Evolutionary conservation across 805 yeast species (phyloP), one percentile per base, ranked within the genome.

Genomic region (Ogataea pignaliae): DNA sequence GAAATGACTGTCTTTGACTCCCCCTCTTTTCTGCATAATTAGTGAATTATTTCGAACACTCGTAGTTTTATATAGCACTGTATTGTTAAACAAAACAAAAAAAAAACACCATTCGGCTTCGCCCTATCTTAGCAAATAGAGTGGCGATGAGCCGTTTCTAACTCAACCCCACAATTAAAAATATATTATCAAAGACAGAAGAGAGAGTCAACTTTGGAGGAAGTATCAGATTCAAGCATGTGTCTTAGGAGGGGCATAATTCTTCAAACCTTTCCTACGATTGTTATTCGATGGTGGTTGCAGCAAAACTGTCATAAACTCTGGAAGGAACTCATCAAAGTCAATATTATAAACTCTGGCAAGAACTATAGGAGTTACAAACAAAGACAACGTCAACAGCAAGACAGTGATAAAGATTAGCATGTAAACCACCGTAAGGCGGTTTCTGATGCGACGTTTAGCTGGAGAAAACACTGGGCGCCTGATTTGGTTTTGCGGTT

Each of bases 401-500:
- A 66, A 42, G 4, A 63, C 52, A 2, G 60, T 10, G 2, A 71
- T 28, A 48, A 73, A 77, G 1, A 75, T 41, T 4, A 71, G 10
- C 5, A 68, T 55, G 48, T 32, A 75, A 66, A 44, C 35, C 11
- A 54, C 47, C 1, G 63, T 56, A 5, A 57, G 47, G 37, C 71
- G 61, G 34, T 72, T 64, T 48, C 64, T 66, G 41, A 71, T 57
- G 48, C 68, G 67, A 43, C 75, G 71, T 45, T 63, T 71, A 15
- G 51, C 46, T 8, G 69, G 61, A 1, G 78, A 65, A 7, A 75
- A 62, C 2, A 76, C 64, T 18, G 70, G 70, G 3, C 77, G 72
- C 9, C 78, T 65, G 2, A 78, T 56, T 52, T 78, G 82, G 34
- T 67, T 64, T 4, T 54, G 57, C 3, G 63, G 64, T 34, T 70